Evolutionary conservation across 768 basidiomycete genomes (phyloP), one percentile per base, ranked within the genome.

Genomic region (Candolleomyces aberdarensis): DNA sequence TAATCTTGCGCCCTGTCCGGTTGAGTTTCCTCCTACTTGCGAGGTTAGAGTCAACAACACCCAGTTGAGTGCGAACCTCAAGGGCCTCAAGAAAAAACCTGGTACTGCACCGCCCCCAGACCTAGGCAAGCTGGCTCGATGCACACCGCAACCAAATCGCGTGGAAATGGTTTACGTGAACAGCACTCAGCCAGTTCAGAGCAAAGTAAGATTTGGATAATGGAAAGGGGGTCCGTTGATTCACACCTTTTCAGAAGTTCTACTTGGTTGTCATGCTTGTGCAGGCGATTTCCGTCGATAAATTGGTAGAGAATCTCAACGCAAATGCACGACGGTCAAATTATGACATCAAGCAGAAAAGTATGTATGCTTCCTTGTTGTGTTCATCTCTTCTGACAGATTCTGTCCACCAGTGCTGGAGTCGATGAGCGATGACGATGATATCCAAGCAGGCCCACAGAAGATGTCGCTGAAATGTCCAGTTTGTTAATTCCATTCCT

Each of bases 401-500:
- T 22, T 46, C 55, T 59, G 29, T 58, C 50, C 53, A 44, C 10
- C 66, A 92, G 92, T 91, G 86, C 73, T 78, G 60, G 76, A 81
- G 56, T 75, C 78, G 5, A 71, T 80, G 52, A 78, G 77, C 14
- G 89, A 87, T 31, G 95, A 98, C 64, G 95, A 96, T 59, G 96
- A 98, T 62, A 96, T 99, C 67, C 78, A 94, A 51, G 88, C 94
- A 15, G 95, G 94, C 13, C 85, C 91, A 2, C 88, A 93, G 66
- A 93, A 89, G 70, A 88, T 98, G 84, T 92, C 91, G 0, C 72
- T 99, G 65, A 96, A 93, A 71, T 97, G 95, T 72, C 96, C 97
- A 3, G 96, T 98, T 72, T 59, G 94, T 71, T 29, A 52, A 8
- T 7, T 44, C 62, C 17, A 49, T 64, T 10, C 36, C 53, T n/a